A percentile compares a stretch with the other conserved stretches of the same genome.
Evolutionary conservation across 129 eudicot species (phyloP).

Genomic region (Lonicera japonica): DNA sequence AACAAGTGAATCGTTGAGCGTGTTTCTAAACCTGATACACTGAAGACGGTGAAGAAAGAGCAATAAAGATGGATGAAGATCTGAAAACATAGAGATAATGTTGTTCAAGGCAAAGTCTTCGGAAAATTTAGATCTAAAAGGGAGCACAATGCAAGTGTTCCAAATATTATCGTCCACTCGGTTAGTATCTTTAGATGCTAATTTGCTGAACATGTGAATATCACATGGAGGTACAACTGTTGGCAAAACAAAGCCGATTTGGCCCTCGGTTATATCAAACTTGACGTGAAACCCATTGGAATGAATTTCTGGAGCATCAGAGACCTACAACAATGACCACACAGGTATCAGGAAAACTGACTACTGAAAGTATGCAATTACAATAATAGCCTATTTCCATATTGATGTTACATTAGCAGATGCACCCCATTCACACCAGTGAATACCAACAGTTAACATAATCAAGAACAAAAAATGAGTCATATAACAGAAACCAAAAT

Average conservation of each 20-base stretch:
- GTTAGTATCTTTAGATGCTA: constrained; percentile 34
- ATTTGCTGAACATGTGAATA: constrained; percentile 31
- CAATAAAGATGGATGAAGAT: constrained; percentile 84
- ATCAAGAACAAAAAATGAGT: too few relatives aligned
- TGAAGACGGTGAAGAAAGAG: constrained; percentile 91
- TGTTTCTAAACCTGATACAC: constrained; percentile 59
- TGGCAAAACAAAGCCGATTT: constrained; percentile 91
- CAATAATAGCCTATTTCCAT: background rate
- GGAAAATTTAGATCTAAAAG: constrained; percentile 50
- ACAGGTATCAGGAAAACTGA: background rate
- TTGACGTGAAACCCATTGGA: constrained; percentile 93
- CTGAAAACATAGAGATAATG: constrained; percentile 76
- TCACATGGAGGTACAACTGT: constrained; percentile 80
- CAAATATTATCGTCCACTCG: constrained; percentile 31
- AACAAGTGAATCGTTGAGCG: constrained; percentile 42
- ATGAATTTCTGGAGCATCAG: constrained; percentile 98
- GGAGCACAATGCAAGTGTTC: constrained; percentile 90
- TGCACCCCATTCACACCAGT: too few relatives aligned
- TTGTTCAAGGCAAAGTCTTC: constrained; percentile 39
- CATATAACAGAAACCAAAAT: too few relatives aligned
- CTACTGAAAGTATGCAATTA: background rate
- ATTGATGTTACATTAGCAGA: background rate
- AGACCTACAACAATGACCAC: constrained; percentile 45
- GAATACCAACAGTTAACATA: too few relatives aligned
- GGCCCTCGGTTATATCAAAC: constrained; percentile 85